These are phyloP conservation scores for Claviceps africana DNA, from an alignment of 2,329 filamentous ascomycete genomes.

Conservation along the genomic window DNA sequence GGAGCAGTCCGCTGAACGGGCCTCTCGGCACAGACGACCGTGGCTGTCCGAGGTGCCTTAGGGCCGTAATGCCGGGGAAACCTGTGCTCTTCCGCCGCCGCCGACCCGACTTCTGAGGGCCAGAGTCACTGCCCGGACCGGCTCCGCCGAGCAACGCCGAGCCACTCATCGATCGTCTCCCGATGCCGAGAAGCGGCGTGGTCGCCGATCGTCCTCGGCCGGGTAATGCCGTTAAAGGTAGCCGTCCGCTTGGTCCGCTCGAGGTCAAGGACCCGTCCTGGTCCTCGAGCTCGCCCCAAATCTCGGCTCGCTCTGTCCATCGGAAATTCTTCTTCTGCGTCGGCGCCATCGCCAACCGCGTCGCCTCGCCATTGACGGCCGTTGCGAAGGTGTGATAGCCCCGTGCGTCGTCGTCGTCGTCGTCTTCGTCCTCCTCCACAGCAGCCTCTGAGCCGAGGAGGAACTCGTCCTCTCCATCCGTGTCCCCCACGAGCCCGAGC, in stretches of 20 bases:
- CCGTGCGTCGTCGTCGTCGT: slow-evolving; percentile 26
- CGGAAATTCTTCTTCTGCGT: slow-evolving; percentile 35
- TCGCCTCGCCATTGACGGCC: slow-evolving; percentile 21
- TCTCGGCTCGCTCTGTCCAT: slow-evolving; percentile 59
- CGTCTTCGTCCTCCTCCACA: slow-evolving; percentile 28
- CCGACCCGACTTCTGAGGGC: slow-evolving; percentile 21
- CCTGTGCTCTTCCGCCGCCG: slow-evolving; percentile 44
- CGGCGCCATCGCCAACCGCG: slow-evolving; percentile 21
- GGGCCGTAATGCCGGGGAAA: slow-evolving; percentile 46
- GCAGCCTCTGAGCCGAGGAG: slow-evolving; percentile 34
- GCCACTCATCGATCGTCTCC: slow-evolving; percentile 19
- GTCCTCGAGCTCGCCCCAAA: slow-evolving; percentile 81
- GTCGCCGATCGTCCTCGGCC: slow-evolving; percentile 23
- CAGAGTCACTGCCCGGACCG: slow-evolving; percentile 17
- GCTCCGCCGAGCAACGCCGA: slow-evolving; percentile 14
- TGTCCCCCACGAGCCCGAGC: slow-evolving; percentile 64
- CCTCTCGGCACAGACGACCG: slow-evolving; percentile 33
- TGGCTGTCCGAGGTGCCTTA: slow-evolving; percentile 27
- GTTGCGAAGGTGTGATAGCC: slow-evolving; percentile 35
- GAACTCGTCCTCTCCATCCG: slow-evolving; percentile 45
- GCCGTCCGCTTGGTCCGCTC: slow-evolving; percentile 20
- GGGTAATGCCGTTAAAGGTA: slow-evolving; percentile 36
- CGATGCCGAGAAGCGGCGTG: slow-evolving; percentile 24
- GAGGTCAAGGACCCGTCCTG: slow-evolving; percentile 33
- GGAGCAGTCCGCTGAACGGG: slow-evolving; percentile 35